These are phyloP conservation scores for Dendrobium nobile DNA, from an alignment of 106 monocot genomes.

Conservation along the genomic window DNA sequence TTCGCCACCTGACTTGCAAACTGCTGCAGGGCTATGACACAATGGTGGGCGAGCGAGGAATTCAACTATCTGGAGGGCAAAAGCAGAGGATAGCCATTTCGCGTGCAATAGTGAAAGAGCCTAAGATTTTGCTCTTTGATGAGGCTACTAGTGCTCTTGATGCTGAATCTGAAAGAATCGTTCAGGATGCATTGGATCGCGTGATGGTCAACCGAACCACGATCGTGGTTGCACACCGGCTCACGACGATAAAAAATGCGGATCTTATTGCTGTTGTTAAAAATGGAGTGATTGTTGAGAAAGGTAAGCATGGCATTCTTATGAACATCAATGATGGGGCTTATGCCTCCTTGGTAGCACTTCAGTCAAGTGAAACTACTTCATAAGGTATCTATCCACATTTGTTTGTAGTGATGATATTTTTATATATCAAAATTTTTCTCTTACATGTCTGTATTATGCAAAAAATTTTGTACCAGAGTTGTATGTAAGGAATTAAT, in stretches of 20 bases:
- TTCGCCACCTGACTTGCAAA: background rate
- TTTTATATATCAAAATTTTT: too few species aligned
- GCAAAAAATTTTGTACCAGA: too few species aligned
- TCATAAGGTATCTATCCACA: background rate
- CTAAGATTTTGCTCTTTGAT: conserved; percentile 2
- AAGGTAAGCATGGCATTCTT: background rate
- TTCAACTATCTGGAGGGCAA: background rate
- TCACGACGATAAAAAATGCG: conserved; percentile 1
- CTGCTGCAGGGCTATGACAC: conserved; percentile 6
- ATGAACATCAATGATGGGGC: background rate
- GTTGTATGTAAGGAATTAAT: background rate
- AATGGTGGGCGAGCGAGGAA: conserved; percentile 4
- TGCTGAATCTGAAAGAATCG: conserved; percentile 8
- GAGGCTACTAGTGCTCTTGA: conserved; percentile 5
- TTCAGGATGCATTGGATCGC: conserved; percentile 2
- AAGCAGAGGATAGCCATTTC: conserved; percentile 1
- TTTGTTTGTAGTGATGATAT: background rate
- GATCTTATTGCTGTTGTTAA: conserved; percentile 6
- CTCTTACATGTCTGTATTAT: too few species aligned
- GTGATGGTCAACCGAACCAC: conserved; percentile 8
- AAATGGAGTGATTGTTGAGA: conserved; percentile 3
- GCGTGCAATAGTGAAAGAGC: background rate
- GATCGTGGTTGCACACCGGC: background rate
- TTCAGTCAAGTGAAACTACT: conserved; percentile 1
- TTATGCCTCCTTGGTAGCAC: conserved; percentile 15